Conservation (phyloP, 352 stramenopile genomes). For the Pythium insidiosum region DNA sequence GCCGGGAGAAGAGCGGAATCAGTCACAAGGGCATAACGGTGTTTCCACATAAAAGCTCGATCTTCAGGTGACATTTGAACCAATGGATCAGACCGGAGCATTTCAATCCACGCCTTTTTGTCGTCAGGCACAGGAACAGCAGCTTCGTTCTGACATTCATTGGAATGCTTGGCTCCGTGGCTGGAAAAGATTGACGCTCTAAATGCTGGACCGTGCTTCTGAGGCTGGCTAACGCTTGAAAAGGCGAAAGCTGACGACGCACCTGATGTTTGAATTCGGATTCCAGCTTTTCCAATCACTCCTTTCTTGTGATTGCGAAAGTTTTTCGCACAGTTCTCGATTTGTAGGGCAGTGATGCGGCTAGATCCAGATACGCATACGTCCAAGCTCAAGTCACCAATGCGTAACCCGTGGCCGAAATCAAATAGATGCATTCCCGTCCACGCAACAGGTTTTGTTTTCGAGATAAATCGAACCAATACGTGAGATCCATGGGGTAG, state of each 20-base stretch:
- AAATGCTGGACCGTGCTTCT: conserved; percentile 50
- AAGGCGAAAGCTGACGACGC: conserved; percentile 45
- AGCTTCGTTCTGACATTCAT: conserved; percentile 3
- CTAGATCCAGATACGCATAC: conserved; percentile 18
- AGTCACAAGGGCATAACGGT: conserved; percentile 40
- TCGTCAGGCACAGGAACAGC: conserved; percentile 24
- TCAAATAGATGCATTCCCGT: conserved; percentile 72
- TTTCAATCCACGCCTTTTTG: conserved; percentile 34
- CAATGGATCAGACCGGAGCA: conserved; percentile 57
- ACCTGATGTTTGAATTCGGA: conserved; percentile 27
- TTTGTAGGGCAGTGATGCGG: conserved; percentile 49
- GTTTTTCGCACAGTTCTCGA: conserved; percentile 58
- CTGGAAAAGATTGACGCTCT: conserved; percentile 67
- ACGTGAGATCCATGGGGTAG: conserved; percentile 74
- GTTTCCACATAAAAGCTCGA: conserved; percentile 61
- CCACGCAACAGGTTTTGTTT: conserved; percentile 39
- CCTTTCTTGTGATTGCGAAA: conserved; percentile 21
- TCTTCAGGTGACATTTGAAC: conserved; percentile 50
- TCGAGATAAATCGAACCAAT: conserved; percentile 44
- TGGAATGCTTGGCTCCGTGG: conserved; percentile 1
- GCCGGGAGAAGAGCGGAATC: conserved; percentile 76
- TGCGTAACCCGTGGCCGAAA: conserved; percentile 66
- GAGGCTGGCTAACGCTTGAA: conserved; percentile 36
- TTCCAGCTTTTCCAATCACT: conserved; percentile 30
- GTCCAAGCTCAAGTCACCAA: conserved; percentile 35